Conservation (phyloP, 495 filamentous ascomycete species). For the Trichoderma parareesei region DNA sequence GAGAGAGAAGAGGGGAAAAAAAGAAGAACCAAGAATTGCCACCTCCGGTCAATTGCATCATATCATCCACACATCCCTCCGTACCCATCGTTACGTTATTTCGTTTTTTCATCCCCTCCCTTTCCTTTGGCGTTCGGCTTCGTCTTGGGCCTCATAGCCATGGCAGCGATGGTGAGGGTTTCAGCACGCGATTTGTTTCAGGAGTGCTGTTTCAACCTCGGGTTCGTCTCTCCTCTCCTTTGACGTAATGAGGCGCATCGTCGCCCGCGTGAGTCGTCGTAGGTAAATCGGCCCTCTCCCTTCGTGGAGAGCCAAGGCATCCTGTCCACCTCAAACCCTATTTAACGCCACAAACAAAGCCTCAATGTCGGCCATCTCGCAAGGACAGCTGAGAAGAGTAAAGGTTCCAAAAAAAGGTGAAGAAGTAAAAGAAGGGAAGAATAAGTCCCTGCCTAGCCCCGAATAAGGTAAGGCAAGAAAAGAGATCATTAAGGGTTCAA, state of each 20-base stretch:
- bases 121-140: not conserved
- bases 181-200: too few relatives aligned
- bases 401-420: not conserved
- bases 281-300: not conserved
- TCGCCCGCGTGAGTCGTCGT: not conserved
- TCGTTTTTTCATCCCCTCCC: not conserved
- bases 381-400: not conserved
- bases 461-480: not conserved
- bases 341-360: not conserved
- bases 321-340: not conserved
- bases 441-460: not conserved
- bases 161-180: too few relatives aligned
- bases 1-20: not conserved
- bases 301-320: not conserved
- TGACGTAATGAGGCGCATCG: not conserved
- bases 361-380: not conserved
- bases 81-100: not conserved
- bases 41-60: not conserved
- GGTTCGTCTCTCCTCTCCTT: not conserved
- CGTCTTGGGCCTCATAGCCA: too few relatives aligned
- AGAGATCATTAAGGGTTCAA: not conserved
- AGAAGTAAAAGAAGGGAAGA: not conserved
- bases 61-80: not conserved
- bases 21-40: not conserved
- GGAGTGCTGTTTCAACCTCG: too few relatives aligned